Evolutionary conservation across 169 alveolate species (phyloP).

Genomic region (Plasmodium falciparum): DNA sequence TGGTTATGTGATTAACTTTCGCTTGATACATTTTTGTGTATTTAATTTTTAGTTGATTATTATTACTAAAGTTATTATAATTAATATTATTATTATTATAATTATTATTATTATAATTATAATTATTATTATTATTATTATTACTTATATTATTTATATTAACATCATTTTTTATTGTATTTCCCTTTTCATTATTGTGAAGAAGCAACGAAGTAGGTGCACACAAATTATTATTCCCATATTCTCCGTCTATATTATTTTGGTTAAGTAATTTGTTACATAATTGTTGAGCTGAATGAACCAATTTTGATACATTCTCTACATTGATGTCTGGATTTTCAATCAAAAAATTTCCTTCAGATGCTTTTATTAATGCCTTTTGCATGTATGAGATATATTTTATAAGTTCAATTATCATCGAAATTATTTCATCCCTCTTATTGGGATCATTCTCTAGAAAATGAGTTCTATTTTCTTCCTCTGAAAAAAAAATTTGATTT

Average conservation of each 20-base stretch:
- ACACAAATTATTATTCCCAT: not conserved
- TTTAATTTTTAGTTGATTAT: too few species aligned
- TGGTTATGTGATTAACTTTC: too few species aligned
- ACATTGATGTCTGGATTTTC: constrained; percentile 39
- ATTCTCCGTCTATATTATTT: constrained; percentile 11
- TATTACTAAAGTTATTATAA: too few species aligned
- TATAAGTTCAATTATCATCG: constrained; percentile 52
- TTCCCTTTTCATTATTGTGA: not conserved
- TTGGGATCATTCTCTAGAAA: not conserved
- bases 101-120: too few species aligned
- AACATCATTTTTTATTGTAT: not conserved
- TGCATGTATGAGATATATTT: constrained; percentile 69
- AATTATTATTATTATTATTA: too few species aligned
- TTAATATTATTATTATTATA: too few species aligned
- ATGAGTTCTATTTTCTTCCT: not conserved
- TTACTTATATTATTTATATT: too few species aligned
- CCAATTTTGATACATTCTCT: constrained; percentile 28
- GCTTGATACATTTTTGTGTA: too few species aligned
- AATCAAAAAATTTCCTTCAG: constrained; percentile 34
- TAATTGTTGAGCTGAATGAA: constrained; percentile 39
- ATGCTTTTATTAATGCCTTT: constrained; percentile 40
- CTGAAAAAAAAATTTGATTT: not conserved
- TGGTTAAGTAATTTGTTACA: constrained; percentile 44
- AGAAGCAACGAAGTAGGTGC: not conserved
- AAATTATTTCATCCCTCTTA: constrained; percentile 46